phyloP scores from a whole-genome alignment of 441 rosid genomes.

The Arabidopsis lyrata region DNA sequence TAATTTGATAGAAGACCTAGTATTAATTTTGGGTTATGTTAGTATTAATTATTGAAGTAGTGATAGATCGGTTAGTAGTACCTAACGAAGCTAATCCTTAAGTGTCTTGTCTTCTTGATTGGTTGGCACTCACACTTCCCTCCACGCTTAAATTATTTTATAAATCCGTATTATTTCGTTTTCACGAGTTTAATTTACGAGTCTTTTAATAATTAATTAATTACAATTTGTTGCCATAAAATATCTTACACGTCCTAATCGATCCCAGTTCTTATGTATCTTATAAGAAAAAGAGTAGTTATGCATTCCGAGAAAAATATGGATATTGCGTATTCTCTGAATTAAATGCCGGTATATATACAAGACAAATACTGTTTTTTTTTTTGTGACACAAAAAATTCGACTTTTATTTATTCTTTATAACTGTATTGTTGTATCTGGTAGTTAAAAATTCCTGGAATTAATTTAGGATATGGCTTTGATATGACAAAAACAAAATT shows the following conservation, averaged over 20 bases:
- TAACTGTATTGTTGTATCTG: background rate
- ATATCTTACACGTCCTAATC: conserved; percentile 23
- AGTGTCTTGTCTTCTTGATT: conserved; percentile 43
- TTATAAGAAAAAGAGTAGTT: conserved; percentile 12
- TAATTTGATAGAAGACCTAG: conserved; percentile 9
- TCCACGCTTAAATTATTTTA: conserved; percentile 29
- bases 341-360: conserved; percentile 16
- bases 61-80: conserved; percentile 46
- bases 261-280: conserved; percentile 26
- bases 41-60: conserved; percentile 34
- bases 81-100: conserved; percentile 43
- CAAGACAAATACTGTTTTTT: background rate
- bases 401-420: background rate
- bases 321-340: conserved; percentile 21
- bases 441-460: background rate
- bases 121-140: conserved; percentile 42
- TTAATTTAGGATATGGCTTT: background rate
- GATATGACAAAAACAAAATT: too few species aligned
- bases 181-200: conserved; percentile 30
- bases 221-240: background rate
- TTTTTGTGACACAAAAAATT: background rate
- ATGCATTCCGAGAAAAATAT: conserved; percentile 15
- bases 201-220: background rate
- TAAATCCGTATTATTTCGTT: conserved; percentile 35
- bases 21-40: conserved; percentile 27